Percentiles rank a stretch among this genome's conserved stretches.
phyloP scores from a whole-genome alignment of 495 filamentous ascomycete species.

The Trichoderma reesei region DNA sequence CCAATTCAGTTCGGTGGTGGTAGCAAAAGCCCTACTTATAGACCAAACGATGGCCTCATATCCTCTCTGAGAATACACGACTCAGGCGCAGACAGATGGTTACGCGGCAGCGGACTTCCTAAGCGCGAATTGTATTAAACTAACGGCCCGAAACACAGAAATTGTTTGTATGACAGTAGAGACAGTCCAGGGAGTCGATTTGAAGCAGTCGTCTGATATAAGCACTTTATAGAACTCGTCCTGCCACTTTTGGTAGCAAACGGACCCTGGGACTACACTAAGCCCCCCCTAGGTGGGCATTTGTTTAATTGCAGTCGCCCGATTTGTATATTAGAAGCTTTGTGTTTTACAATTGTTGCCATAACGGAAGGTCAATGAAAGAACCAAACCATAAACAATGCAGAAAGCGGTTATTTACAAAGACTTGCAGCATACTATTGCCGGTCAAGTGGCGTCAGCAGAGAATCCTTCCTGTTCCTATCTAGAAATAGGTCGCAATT shows the following conservation, averaged over 20 bases:
- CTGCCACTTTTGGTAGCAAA: neutral
- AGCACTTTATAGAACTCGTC: neutral
- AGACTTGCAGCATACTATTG: no score
- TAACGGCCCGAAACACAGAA: neutral
- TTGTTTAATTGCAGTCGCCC: neutral
- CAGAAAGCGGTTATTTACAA: neutral
- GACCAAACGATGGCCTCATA: neutral
- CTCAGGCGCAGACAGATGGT: neutral
- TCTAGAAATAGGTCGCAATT: no score
- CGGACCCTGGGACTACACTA: neutral
- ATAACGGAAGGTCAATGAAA: neutral
- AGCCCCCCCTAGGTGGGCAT: neutral
- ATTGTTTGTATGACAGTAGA: neutral
- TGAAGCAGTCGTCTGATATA: neutral
- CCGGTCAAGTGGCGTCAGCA: no score
- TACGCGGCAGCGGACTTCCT: neutral
- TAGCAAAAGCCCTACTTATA: neutral
- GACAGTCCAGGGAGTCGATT: neutral
- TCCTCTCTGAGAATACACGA: neutral
- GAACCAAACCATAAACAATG: neutral
- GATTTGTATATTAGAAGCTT: neutral
- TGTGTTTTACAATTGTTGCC: neutral
- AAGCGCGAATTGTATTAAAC: neutral
- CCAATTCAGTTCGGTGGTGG: no score
- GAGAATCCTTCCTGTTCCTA: no score